These are phyloP conservation scores for Chlamydomonas sp. DNA, from an alignment of 139 green algal genomes.

Conservation along the genomic window DNA sequence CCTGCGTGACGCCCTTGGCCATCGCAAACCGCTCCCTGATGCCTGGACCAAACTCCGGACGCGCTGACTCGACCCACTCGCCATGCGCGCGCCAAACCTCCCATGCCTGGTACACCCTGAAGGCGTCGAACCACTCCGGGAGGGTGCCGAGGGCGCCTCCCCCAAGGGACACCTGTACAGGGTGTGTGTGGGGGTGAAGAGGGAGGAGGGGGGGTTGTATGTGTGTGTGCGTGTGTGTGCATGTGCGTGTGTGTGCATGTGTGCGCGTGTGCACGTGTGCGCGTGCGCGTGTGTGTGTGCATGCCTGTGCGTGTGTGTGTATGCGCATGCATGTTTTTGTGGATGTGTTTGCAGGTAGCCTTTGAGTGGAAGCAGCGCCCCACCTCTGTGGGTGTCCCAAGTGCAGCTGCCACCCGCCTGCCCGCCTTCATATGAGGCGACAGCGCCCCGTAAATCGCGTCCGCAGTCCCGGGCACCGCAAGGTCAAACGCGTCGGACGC, in stretches of 20 bases:
- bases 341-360: neutral
- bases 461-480: constrained; percentile 27
- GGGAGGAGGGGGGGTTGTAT: neutral
- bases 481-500: constrained; percentile 68
- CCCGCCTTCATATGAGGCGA: constrained; percentile 18
- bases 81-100: constrained; percentile 77
- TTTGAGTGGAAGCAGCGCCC: neutral
- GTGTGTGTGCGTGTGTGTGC: neutral
- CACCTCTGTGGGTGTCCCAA: neutral
- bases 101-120: constrained; percentile 52
- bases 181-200: neutral
- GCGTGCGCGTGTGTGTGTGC: too few species aligned
- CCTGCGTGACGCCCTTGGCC: constrained; percentile 46
- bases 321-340: too few species aligned
- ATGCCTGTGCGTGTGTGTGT: too few species aligned
- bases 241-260: neutral
- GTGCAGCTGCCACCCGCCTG: too few species aligned
- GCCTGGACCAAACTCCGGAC: constrained; percentile 68
- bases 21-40: constrained; percentile 74
- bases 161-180: neutral
- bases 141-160: constrained; percentile 30
- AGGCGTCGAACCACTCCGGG: constrained; percentile 58
- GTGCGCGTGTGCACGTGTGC: neutral
- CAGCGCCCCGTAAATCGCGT: constrained; percentile 57
- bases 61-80: constrained; percentile 50